These are phyloP conservation scores for Craterostigma plantagineum DNA, from an alignment of 257 asterid genomes.

Conservation along the genomic window DNA sequence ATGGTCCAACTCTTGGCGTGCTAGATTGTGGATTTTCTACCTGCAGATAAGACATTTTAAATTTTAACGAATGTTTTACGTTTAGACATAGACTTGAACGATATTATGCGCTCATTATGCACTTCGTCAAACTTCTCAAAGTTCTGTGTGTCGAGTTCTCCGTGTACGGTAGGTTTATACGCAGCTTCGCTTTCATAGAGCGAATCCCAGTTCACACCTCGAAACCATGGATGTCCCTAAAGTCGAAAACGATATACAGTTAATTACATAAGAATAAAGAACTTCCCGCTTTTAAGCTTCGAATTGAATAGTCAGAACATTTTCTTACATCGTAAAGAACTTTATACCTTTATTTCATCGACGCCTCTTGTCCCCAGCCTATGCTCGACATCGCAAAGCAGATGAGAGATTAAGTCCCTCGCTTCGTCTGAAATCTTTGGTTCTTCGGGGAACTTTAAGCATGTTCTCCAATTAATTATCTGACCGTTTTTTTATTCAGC, in stretches of 20 bases:
- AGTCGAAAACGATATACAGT: slow-evolving; percentile 7
- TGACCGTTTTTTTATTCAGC: slow-evolving; percentile 1
- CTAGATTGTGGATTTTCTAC: slow-evolving; percentile 49
- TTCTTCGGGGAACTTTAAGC: slow-evolving; percentile 89
- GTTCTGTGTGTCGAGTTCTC: slow-evolving; percentile 91
- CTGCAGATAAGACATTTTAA: slow-evolving; percentile 22
- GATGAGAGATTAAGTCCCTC: slow-evolving; percentile 69
- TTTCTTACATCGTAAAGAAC: too few relatives aligned
- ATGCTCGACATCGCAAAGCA: slow-evolving; percentile 80
- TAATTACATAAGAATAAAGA: neutral
- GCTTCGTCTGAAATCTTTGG: slow-evolving; percentile 77
- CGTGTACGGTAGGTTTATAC: slow-evolving; percentile 65
- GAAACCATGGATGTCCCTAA: slow-evolving; percentile 90
- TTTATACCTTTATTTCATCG: slow-evolving; percentile 77
- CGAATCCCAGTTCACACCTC: slow-evolving; percentile 57
- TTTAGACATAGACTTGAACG: too few relatives aligned
- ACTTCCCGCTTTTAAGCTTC: neutral
- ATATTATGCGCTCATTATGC: slow-evolving; percentile 10
- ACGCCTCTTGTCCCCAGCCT: slow-evolving; percentile 88
- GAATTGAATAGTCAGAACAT: too few relatives aligned
- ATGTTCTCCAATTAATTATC: slow-evolving; percentile 37
- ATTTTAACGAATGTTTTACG: slow-evolving; percentile 2
- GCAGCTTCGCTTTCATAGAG: slow-evolving; percentile 97
- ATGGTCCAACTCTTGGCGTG: slow-evolving; percentile 78
- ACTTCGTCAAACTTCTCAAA: slow-evolving; percentile 87